These are phyloP conservation scores for Phytophthora litchii DNA, from an alignment of 352 stramenopile species.

Conservation along the genomic window DNA sequence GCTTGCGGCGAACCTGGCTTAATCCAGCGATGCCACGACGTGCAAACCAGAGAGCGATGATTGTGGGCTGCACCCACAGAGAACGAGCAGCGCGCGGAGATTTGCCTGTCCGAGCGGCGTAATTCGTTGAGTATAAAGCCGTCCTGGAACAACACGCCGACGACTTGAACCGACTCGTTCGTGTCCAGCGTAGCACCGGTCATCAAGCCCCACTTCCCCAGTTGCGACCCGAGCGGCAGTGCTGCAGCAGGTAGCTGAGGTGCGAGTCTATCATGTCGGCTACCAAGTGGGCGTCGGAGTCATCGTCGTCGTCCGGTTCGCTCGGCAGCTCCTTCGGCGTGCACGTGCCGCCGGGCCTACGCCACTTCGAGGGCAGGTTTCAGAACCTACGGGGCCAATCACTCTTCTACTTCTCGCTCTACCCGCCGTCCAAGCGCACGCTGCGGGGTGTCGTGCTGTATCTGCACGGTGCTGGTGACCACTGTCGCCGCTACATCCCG, in stretches of 20 bases:
- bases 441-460: slow-evolving; percentile 51
- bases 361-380: slow-evolving; percentile 38
- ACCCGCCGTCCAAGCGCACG: slow-evolving; percentile 18
- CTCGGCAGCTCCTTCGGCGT: slow-evolving; percentile 20
- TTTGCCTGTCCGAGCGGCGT: slow-evolving; percentile 11
- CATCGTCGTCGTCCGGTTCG: slow-evolving; percentile 18
- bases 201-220: too few relatives aligned
- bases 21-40: slow-evolving; percentile 10
- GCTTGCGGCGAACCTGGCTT: slow-evolving; percentile 2
- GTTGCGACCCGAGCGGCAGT: neutral
- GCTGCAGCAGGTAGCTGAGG: neutral
- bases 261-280: slow-evolving; percentile 7
- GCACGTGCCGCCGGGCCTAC: slow-evolving; percentile 35
- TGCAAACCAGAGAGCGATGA: slow-evolving; percentile 12
- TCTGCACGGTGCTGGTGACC: slow-evolving; percentile 48
- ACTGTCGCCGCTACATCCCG: slow-evolving; percentile 46
- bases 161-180: slow-evolving; percentile 23
- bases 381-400: slow-evolving; percentile 37
- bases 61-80: slow-evolving; percentile 8
- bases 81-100: slow-evolving; percentile 2
- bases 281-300: slow-evolving; percentile 11
- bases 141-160: neutral
- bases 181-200: slow-evolving; percentile 11
- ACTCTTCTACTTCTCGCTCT: slow-evolving; percentile 48
- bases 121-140: slow-evolving; percentile 18